These are phyloP conservation scores for Fusarium euwallaceae DNA, from an alignment of 2,329 filamentous ascomycete genomes.

Conservation along the genomic window DNA sequence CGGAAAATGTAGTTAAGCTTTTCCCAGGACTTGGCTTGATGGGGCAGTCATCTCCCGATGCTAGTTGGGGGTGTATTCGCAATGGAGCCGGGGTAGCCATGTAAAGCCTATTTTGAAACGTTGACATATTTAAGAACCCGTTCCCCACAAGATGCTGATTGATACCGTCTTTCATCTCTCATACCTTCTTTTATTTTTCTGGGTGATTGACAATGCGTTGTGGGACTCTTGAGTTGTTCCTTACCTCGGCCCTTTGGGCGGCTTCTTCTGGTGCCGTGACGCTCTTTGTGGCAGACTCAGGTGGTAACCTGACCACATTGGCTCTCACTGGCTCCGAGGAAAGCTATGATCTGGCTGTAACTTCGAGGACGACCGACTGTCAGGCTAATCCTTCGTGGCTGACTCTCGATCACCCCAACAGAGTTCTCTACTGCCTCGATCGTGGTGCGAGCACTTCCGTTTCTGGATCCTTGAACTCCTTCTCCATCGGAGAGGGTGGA, in stretches of 20 bases:
- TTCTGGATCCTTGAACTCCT: conserved; percentile 41
- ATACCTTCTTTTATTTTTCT: neutral
- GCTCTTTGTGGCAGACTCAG: conserved; percentile 40
- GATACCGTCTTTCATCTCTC: neutral
- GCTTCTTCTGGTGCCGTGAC: conserved; percentile 25
- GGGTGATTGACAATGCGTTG: neutral
- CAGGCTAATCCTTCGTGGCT: conserved; percentile 37
- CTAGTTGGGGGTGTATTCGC: neutral
- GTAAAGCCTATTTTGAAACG: neutral
- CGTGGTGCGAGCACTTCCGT: conserved; percentile 19
- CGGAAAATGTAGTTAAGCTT: neutral
- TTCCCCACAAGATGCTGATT: neutral
- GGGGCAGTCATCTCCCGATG: neutral
- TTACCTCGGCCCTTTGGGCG: conserved; percentile 17
- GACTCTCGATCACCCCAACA: conserved; percentile 26
- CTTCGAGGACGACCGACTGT: conserved; percentile 28
- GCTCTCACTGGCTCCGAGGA: conserved; percentile 8
- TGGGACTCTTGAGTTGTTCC: neutral
- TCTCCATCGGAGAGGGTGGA: conserved; percentile 25
- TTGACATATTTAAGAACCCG: neutral
- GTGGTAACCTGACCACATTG: conserved; percentile 39
- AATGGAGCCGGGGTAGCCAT: neutral
- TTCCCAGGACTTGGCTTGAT: neutral
- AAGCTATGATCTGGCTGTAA: conserved; percentile 18
- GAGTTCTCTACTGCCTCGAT: conserved; percentile 42